Conservation (phyloP, 352 stramenopile genomes). For the Paralagenidium karlingii region DNA sequence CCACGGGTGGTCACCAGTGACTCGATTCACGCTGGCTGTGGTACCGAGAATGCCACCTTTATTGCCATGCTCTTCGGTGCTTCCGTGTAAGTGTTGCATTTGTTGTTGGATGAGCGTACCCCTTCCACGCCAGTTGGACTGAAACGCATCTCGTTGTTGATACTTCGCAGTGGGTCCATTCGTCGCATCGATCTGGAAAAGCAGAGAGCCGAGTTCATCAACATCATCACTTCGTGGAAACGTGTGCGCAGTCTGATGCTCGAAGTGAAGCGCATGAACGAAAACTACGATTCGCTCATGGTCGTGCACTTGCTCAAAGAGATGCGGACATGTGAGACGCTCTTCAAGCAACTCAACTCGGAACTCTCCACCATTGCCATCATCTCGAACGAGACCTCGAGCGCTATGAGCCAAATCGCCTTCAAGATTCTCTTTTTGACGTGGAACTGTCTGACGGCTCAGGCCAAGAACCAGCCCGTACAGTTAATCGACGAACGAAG, state of each 20-base stretch:
- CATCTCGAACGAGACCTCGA: slow-evolving; percentile 61
- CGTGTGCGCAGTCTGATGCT: slow-evolving; percentile 45
- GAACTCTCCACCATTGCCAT: slow-evolving; percentile 49
- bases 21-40: slow-evolving; percentile 48
- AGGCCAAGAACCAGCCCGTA: slow-evolving; percentile 15
- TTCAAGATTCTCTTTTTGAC: slow-evolving; percentile 57
- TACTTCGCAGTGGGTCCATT: slow-evolving; percentile 19
- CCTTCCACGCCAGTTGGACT: no score
- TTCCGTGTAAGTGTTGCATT: slow-evolving; percentile 25
- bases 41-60: slow-evolving; percentile 61
- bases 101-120: not conserved
- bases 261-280: slow-evolving; percentile 55
- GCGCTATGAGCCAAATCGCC: slow-evolving; percentile 41
- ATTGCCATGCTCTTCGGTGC: slow-evolving; percentile 65
- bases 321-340: slow-evolving; percentile 61
- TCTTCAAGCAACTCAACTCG: slow-evolving; percentile 60
- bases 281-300: slow-evolving; percentile 63
- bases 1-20: slow-evolving; percentile 56
- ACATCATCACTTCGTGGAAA: slow-evolving; percentile 65
- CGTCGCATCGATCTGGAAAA: slow-evolving; percentile 44
- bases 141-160: no score
- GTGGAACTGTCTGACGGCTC: slow-evolving; percentile 37
- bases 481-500: slow-evolving; percentile 50
- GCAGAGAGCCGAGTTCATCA: slow-evolving; percentile 44
- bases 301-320: slow-evolving; percentile 65